A percentile compares a stretch with the other conserved stretches of the same genome.
Conservation (phyloP, 2,329 filamentous ascomycete species). For the Hypoxylon sp. region DNA sequence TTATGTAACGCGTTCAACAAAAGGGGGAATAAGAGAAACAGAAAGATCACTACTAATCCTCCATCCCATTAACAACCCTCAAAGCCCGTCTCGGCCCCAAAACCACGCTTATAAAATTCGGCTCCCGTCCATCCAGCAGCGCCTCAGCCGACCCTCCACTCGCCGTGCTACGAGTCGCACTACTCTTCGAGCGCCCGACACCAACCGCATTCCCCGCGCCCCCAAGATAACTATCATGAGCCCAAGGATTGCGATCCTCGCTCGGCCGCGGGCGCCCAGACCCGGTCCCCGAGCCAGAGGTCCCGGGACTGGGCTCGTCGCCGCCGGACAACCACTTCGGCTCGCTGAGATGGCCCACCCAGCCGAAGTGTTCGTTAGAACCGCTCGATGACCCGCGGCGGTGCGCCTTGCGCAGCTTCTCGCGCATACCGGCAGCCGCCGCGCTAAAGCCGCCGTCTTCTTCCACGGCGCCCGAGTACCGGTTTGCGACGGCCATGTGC, state of each 20-base stretch:
- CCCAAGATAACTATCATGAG: constrained; percentile 44
- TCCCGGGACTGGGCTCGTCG: constrained; percentile 48
- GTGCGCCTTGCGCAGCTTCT: constrained; percentile 51
- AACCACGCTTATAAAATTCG: constrained; percentile 79
- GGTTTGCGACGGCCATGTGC: constrained; percentile 76
- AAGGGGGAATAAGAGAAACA: neutral
- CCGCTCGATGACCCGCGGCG: constrained; percentile 32
- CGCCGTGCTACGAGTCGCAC: constrained; percentile 56
- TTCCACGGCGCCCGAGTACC: constrained; percentile 57
- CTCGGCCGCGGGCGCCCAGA: constrained; percentile 45
- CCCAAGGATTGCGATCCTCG: constrained; percentile 51
- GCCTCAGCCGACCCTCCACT: constrained; percentile 56
- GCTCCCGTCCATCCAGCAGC: constrained; percentile 68
- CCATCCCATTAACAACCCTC: constrained; percentile 73
- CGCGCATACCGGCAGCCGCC: constrained; percentile 37
- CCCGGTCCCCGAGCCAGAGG: constrained; percentile 41
- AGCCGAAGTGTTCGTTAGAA: constrained; percentile 48
- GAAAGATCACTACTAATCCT: constrained; percentile 48
- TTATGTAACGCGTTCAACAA: constrained; percentile 6
- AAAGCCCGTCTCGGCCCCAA: constrained; percentile 77
- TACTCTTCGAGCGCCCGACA: constrained; percentile 51
- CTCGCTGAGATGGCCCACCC: constrained; percentile 51
- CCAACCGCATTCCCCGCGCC: constrained; percentile 45
- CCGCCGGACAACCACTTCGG: constrained; percentile 40
- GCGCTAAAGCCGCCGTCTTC: constrained; percentile 8